phyloP scores from a whole-genome alignment of 2,329 filamentous ascomycete genomes.

The Epichloe brachyelytri region DNA sequence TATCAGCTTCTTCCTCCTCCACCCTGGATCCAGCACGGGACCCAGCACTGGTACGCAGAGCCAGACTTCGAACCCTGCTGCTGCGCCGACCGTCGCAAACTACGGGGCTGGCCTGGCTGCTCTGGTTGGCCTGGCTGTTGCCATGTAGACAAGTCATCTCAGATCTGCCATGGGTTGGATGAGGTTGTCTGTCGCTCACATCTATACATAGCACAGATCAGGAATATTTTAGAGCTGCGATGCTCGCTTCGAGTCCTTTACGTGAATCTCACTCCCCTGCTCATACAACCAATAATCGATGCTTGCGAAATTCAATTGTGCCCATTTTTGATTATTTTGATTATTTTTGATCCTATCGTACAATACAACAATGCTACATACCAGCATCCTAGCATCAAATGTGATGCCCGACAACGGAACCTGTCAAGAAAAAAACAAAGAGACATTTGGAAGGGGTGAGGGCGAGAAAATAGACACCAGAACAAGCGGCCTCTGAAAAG shows the following conservation, averaged over 20 bases:
- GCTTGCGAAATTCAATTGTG: background rate
- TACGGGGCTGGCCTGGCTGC: constrained; percentile 11
- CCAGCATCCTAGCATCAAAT: constrained; percentile 10
- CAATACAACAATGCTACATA: constrained; percentile 9
- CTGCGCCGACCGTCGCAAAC: constrained; percentile 10
- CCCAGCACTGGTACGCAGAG: background rate
- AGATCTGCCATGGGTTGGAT: too few relatives aligned
- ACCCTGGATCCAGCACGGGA: background rate
- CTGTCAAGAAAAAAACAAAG: constrained; percentile 3
- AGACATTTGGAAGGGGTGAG: background rate
- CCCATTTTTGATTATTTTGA: background rate
- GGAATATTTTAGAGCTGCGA: background rate
- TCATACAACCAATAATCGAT: background rate
- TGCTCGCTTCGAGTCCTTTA: background rate
- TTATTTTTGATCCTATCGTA: constrained; percentile 7
- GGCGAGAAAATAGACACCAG: background rate
- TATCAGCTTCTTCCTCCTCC: too few relatives aligned
- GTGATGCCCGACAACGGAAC: background rate
- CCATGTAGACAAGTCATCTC: background rate
- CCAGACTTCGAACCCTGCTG: constrained; percentile 11
- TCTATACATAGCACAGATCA: background rate
- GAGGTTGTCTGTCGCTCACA: background rate
- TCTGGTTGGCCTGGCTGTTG: constrained; percentile 11
- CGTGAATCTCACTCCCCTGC: background rate
- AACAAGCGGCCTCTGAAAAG: background rate